These are phyloP conservation scores for Podospora australis DNA, from an alignment of 495 filamentous ascomycete genomes.

Conservation along the genomic window DNA sequence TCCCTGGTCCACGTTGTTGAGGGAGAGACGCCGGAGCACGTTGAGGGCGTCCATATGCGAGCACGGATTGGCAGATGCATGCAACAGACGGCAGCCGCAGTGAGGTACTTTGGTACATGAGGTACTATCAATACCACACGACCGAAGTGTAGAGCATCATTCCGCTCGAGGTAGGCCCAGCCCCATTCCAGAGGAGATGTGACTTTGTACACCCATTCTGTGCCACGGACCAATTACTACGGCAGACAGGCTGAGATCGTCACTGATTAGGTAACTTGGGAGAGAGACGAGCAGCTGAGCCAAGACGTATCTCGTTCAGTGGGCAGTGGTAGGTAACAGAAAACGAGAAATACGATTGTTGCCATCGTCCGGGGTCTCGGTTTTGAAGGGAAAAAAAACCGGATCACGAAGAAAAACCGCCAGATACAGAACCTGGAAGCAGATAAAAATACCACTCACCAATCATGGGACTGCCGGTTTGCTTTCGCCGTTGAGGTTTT, in stretches of 20 bases:
- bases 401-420: no score
- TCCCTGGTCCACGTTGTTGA: no score
- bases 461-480: no score
- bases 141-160: no score
- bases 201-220: conserved; percentile 7
- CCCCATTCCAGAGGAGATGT: conserved; percentile 18
- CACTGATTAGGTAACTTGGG: conserved; percentile 10
- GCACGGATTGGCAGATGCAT: conserved; percentile 6
- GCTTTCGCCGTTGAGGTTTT: no score
- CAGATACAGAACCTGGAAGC: no score
- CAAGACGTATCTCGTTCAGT: neutral
- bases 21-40: no score
- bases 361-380: neutral
- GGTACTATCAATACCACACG: conserved; percentile 1
- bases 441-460: conserved; percentile 1
- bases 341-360: conserved; percentile 17
- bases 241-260: neutral
- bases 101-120: no score
- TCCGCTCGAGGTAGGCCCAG: conserved; percentile 12
- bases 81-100: no score
- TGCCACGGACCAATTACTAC: neutral
- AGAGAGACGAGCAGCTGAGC: conserved; percentile 4
- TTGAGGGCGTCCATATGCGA: neutral
- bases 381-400: neutral
- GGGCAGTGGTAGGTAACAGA: neutral